Base-by-base conservation (phyloP, 768 basidiomycete species). In the Psilocybe cyanescens region DNA sequence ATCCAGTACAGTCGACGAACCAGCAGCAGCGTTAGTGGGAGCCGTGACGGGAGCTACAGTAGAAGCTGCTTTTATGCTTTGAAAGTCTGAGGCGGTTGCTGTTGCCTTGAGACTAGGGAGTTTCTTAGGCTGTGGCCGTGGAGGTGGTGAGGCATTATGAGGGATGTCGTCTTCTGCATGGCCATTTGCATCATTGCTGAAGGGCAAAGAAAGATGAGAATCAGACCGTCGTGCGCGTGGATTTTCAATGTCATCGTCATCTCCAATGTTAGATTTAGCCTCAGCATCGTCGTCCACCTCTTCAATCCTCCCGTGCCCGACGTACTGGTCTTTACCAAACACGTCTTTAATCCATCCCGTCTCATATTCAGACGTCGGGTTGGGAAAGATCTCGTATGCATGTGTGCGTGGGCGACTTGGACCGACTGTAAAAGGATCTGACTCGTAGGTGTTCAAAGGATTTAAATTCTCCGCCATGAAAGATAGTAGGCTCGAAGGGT, bases 291-390 rank as follows among this genome's bases (percentile, higher is more conserved):
- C 69, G 16, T 70, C 71, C 24, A 74, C 67, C 61, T 76, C 75
- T 57, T 74, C 75, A 30, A 76, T 71, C 59, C 64, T 72, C 8
- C 70, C 72, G 31, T 67, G 67, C 55, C 62, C 72, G 16, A 69
- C 54, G 59, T 68, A 72, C 31, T 55, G 52, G 46, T 66, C 65
- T 19, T 59, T 58, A 11, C 71, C 74, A 28, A 65, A 60, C 17
- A 62, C 65, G 55, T 71, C 72, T 29, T 55, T 62, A 29, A 57
- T 66, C 74, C 72, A 75, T 24, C 67, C 71, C n/a, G 67, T 67
- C 51, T 71, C 72, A 30, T 68, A 56, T 33, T 58, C 57, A 47
- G 66, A 65, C 5, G 56, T 59, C 39, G 67, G 64, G 16, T 56
- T 45, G 35, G 56, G 62, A 44, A 60, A 47, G 11, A 49, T 45